Base-by-base conservation (phyloP, 176 grass and related monocot genomes). In the Avena eriantha region DNA sequence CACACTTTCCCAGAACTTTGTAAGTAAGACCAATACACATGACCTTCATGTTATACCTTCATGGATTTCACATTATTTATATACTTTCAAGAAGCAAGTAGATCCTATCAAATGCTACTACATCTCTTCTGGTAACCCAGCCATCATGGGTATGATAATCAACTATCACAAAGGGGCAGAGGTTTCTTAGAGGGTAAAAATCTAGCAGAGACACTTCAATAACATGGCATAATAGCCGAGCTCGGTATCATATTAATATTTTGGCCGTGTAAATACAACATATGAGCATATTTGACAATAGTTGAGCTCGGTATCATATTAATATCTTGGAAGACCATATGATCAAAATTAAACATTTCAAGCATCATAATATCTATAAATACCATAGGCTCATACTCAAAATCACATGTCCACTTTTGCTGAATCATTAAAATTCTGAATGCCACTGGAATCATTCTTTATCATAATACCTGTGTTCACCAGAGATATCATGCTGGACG, bases 401-500 rank as follows among this genome's bases (percentile, higher is more conserved):
- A 47, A 80, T 61, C 7, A 39, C 12, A 79, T 59, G 14, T 59
- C 34, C 33, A 59, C 12, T 61, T 79, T 13, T 79, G 13, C 56
- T 39, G 56, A 36, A 10, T 45, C 15, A 45, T 29, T 61, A 80
- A 10, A 29, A 18, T 65, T 16, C 14, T 24, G 43, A 80, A 64
- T 48, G 23, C 6, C 29, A 80, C 22, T 21, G 46, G 31, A 67
- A 67, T 67, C 63, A 8, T 63, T 81, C 43, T 66, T 35, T 65
- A 81, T 54, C 17, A 47, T 47, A 77, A 82, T 58, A 48, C 19
- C 4, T 48, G 46, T 83, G 70, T 68, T 73, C 56, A 35, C 39
- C 80, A 94, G 92, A 94, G 87, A 85, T 94, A 14, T 85, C 92
- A 75, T 92, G 93, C 58, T 94, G 93, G 90, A 90, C 88, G 2